Evolutionary conservation across 768 basidiomycete species (phyloP).

Genomic region (Lactarius akahatsu): DNA sequence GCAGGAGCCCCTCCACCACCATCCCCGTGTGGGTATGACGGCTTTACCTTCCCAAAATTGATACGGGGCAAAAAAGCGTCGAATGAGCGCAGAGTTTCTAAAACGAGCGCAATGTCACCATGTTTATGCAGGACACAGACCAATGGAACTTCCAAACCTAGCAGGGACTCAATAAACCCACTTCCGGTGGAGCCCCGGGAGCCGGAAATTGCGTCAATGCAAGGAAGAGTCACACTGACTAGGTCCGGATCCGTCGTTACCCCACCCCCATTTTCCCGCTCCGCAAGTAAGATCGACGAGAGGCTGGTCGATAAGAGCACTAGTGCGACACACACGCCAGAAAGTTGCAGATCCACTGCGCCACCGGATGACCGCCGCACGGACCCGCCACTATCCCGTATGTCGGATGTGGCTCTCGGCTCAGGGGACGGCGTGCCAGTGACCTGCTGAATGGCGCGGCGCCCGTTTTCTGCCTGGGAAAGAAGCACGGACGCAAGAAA

Average conservation of each 20-base stretch:
- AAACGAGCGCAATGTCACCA: not conserved
- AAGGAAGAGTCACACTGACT: slow-evolving; percentile 18
- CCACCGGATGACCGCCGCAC: not conserved
- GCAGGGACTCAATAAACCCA: slow-evolving; percentile 31
- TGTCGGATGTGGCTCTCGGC: not conserved
- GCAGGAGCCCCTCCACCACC: slow-evolving; percentile 6
- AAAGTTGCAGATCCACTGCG: slow-evolving; percentile 25
- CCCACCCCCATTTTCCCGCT: slow-evolving; percentile 14
- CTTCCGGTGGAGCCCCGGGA: slow-evolving; percentile 15
- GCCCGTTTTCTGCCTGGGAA: slow-evolving; percentile 7
- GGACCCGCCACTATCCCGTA: slow-evolving; percentile 8
- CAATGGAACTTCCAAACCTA: slow-evolving; percentile 27
- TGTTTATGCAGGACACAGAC: not conserved
- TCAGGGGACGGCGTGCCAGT: slow-evolving; percentile 1
- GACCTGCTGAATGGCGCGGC: slow-evolving; percentile 22
- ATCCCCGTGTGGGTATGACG: slow-evolving; percentile 17
- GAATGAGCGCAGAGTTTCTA: slow-evolving; percentile 73
- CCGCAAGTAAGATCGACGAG: slow-evolving; percentile 24
- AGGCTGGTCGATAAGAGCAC: slow-evolving; percentile 25
- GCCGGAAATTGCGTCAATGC: slow-evolving; percentile 18
- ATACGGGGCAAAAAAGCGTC: slow-evolving; percentile 84
- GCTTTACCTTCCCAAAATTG: slow-evolving; percentile 68
- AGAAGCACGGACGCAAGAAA: slow-evolving; percentile 20
- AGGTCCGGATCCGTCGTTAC: not conserved
- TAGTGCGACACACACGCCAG: slow-evolving; percentile 24